Conservation (phyloP, 176 grass and related monocot genomes). For the Musa itinerans region DNA sequence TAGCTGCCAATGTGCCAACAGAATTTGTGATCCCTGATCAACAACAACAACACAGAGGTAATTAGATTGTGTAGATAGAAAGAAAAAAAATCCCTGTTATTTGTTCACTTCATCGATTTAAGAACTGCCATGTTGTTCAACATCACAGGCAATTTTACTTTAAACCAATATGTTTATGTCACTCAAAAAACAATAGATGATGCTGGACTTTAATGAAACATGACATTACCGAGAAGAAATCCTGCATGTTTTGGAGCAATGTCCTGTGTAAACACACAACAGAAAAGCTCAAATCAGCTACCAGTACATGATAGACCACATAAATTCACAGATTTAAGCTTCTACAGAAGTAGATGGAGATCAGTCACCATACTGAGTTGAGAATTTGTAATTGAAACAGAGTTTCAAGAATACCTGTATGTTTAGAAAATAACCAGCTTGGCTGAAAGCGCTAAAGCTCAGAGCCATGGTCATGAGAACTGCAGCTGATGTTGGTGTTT, state of each 20-base stretch:
- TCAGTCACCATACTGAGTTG: no score
- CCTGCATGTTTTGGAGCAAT: conserved; percentile 88
- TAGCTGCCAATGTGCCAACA: conserved; percentile 69
- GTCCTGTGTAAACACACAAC: conserved; percentile 35
- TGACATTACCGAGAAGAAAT: conserved; percentile 64
- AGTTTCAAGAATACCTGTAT: conserved; percentile 51
- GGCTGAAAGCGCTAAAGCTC: conserved; percentile 82
- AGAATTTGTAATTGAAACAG: no score
- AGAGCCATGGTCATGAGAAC: conserved; percentile 71
- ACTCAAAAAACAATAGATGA: no score
- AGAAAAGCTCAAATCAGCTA: not conserved
- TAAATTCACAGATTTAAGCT: not conserved
- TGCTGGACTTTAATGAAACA: not conserved
- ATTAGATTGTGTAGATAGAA: no score
- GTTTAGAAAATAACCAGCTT: conserved; percentile 89
- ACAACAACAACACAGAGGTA: no score
- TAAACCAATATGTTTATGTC: no score
- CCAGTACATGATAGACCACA: not conserved
- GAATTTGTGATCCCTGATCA: conserved; percentile 77
- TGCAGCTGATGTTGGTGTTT: conserved; percentile 53
- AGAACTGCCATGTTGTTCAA: no score
- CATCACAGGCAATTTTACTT: no score
- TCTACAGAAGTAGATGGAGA: no score
- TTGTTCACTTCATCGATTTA: no score
- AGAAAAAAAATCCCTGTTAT: no score